Conservation (phyloP, 768 basidiomycete genomes). For the Mycena kentingensis region DNA sequence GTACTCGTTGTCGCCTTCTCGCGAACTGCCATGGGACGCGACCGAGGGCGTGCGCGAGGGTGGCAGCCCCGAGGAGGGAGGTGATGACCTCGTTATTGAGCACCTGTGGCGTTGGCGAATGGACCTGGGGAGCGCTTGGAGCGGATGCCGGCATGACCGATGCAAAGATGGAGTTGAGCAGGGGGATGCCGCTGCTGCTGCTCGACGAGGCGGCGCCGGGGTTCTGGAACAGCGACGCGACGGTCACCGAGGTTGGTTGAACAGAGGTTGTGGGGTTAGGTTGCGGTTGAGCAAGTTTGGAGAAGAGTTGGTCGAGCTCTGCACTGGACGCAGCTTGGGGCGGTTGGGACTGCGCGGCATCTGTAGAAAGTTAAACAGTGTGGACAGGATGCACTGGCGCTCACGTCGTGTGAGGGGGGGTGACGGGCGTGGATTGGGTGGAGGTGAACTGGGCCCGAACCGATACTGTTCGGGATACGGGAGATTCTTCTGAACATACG, state of each 20-base stretch:
- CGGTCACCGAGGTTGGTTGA: slow-evolving; percentile 39
- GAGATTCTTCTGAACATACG: slow-evolving; percentile 63
- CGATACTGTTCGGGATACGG: slow-evolving; percentile 74
- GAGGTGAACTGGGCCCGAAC: slow-evolving; percentile 67
- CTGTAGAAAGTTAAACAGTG: background rate
- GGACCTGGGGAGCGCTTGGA: slow-evolving; percentile 14
- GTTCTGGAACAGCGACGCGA: slow-evolving; percentile 55
- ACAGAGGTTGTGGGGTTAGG: slow-evolving; percentile 25
- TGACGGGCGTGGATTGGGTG: slow-evolving; percentile 63
- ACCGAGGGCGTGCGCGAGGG: slow-evolving; percentile 45
- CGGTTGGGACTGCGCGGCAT: slow-evolving; percentile 2
- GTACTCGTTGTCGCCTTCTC: slow-evolving; percentile 64
- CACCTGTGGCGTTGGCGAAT: slow-evolving; percentile 44
- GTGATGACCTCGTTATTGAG: slow-evolving; percentile 73
- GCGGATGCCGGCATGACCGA: slow-evolving; percentile 47
- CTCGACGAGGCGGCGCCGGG: too few relatives aligned
- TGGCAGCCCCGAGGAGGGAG: slow-evolving; percentile 58
- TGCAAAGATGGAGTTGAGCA: slow-evolving; percentile 74
- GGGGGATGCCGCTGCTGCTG: slow-evolving; percentile 58
- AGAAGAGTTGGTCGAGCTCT: slow-evolving; percentile 51
- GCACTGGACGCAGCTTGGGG: background rate
- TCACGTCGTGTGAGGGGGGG: slow-evolving; percentile 32
- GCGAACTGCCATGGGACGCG: slow-evolving; percentile 46
- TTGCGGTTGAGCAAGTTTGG: slow-evolving; percentile 39
- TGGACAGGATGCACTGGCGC: slow-evolving; percentile 5